These are phyloP conservation scores for Blastobotrys niveus DNA, from an alignment of 1,139 yeast genomes.

Conservation along the genomic window DNA sequence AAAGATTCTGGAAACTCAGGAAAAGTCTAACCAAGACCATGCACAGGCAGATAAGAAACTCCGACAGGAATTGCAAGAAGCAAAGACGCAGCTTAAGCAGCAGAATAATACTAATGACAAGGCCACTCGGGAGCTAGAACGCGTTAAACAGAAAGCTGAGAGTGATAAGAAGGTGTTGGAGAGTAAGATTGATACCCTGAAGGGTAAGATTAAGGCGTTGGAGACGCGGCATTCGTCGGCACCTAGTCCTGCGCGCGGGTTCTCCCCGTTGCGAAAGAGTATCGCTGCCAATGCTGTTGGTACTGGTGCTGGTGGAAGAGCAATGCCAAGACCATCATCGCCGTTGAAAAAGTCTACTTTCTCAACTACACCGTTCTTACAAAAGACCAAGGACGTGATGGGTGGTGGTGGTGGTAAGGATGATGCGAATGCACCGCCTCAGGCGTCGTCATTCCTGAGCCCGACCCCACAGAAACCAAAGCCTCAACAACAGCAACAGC, in stretches of 20 bases:
- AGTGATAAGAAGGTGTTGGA: slow-evolving; percentile 22
- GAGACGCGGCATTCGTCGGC: slow-evolving; percentile 2
- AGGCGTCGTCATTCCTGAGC: neutral
- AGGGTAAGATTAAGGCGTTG: slow-evolving; percentile 16
- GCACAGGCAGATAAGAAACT: slow-evolving; percentile 16
- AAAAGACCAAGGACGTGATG: slow-evolving; percentile 4
- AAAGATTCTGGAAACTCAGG: slow-evolving; percentile 10
- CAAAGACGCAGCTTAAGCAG: slow-evolving; percentile 18
- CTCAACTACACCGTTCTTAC: slow-evolving; percentile 18
- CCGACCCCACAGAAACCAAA: slow-evolving; percentile 1
- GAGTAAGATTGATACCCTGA: slow-evolving; percentile 19
- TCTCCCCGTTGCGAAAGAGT: neutral
- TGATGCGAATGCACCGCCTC: too few relatives aligned
- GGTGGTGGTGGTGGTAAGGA: too few relatives aligned
- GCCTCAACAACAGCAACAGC: too few relatives aligned
- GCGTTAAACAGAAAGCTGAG: slow-evolving; percentile 17
- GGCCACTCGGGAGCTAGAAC: slow-evolving; percentile 19
- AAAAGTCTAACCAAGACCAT: slow-evolving; percentile 14
- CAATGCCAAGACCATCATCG: neutral
- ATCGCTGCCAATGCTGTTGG: too few relatives aligned
- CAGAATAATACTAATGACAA: slow-evolving; percentile 19
- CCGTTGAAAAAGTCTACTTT: slow-evolving; percentile 9
- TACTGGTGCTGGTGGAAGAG: too few relatives aligned
- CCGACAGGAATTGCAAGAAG: slow-evolving; percentile 19
- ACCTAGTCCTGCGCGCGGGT: neutral